Evolutionary conservation across 768 basidiomycete genomes (phyloP).

Genomic region (Zangia roseola): DNA sequence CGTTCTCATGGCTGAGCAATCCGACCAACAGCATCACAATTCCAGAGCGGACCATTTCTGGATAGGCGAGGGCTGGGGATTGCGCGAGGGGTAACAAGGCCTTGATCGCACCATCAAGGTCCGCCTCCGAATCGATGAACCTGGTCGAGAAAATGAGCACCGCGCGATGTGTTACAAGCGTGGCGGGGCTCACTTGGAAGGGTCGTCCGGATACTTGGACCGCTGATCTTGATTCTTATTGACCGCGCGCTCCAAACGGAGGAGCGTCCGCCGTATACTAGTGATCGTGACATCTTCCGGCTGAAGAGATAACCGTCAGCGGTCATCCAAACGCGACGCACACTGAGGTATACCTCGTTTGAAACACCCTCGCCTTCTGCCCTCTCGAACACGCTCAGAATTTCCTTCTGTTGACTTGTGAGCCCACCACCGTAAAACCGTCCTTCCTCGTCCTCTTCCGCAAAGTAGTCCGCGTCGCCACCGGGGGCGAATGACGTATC

Average conservation of each 20-base stretch:
- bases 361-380: slow-evolving; percentile 59
- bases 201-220: slow-evolving; percentile 92
- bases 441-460: slow-evolving; percentile 89
- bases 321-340: not conserved
- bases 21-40: slow-evolving; percentile 70
- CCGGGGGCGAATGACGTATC: slow-evolving; percentile 71
- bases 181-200: slow-evolving; percentile 64
- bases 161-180: not conserved
- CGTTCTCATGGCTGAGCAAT: slow-evolving; percentile 92
- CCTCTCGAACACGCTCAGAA: slow-evolving; percentile 90
- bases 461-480: slow-evolving; percentile 87
- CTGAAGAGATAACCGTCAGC: slow-evolving; percentile 35
- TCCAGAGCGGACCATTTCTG: slow-evolving; percentile 82
- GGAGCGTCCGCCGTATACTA: slow-evolving; percentile 67
- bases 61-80: slow-evolving; percentile 77
- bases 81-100: slow-evolving; percentile 87
- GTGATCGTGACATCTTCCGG: slow-evolving; percentile 66
- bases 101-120: slow-evolving; percentile 86
- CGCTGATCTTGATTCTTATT: slow-evolving; percentile 96
- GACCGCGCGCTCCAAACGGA: slow-evolving; percentile 83
- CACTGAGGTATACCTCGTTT: slow-evolving; percentile 58
- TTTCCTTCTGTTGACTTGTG: slow-evolving; percentile 90
- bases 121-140: slow-evolving; percentile 98
- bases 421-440: slow-evolving; percentile 94
- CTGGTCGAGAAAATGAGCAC: slow-evolving; percentile 40